Base-by-base conservation (phyloP, 805 yeast species). In the Danielozyma ontarioensis region DNA sequence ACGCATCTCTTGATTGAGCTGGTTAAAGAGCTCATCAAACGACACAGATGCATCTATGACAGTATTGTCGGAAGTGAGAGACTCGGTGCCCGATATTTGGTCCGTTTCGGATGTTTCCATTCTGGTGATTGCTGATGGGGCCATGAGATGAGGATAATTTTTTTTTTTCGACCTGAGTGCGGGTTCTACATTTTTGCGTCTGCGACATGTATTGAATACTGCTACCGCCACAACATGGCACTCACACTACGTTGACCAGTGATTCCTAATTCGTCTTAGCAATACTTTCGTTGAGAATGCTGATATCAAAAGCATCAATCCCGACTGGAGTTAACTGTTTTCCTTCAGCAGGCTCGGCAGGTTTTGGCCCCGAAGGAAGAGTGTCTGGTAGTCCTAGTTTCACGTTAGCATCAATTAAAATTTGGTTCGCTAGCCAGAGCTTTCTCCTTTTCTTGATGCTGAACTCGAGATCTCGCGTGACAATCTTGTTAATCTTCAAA, bases 361-460 rank as follows among this genome's bases (percentile, higher is more conserved):
- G n/a, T n/a, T n/a, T n/a, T n/a, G n/a, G n/a, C n/a, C n/a, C n/a
- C n/a, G n/a, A n/a, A n/a, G n/a, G n/a, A n/a, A n/a, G n/a, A n/a
- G n/a, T n/a, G n/a, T 50, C 53, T 2, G 64, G 68, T 17, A 66
- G 46, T 2, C 68, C 73, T 7, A 61, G 32, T 25, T 48, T 37
- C 17, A 69, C 51, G 33, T 66, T 68, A 4, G 69, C 66, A 34
- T 72, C 72, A 17, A 73, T 41, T 13, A 72, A 44, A 8, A 59
- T 36, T 37, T 72, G 76, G 34, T 68, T 73, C 5, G 53, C 42
- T 4, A 53, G 35, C 69, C 71, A 70, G 17, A 67, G 38, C 23
- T 55, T 48, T 24, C 75, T 53, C 27, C 61, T 60, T 26, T 56
- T 53, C 27, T 52, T 45, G 11, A 59, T 35, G 1, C 53, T 40